Conservation (phyloP, 225 moss, liverwort and hornwort genomes). For the Marchantia paleacea region DNA sequence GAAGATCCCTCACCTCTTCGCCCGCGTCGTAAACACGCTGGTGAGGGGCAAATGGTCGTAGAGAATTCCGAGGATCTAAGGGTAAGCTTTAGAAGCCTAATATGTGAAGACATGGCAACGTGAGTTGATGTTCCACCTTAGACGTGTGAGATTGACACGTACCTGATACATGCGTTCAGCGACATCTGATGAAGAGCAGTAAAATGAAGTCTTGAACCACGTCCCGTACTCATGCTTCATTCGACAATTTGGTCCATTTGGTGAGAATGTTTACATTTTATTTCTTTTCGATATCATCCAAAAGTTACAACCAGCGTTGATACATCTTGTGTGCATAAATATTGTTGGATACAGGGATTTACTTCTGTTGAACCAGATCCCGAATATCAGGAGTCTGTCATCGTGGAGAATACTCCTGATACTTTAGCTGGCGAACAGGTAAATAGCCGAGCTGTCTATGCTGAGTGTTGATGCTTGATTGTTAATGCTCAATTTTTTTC, state of each 20-base stretch:
- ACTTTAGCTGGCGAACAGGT: slow-evolving; percentile 93
- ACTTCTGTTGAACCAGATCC: slow-evolving; percentile 38
- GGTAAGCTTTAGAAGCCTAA: slow-evolving; percentile 9
- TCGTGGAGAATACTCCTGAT: slow-evolving; percentile 79
- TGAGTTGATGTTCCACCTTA: neutral
- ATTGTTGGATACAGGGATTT: slow-evolving; percentile 11
- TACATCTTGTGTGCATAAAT: neutral
- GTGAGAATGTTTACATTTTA: too few species aligned
- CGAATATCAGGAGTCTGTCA: slow-evolving; percentile 57
- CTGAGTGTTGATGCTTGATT: neutral
- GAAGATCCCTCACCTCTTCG: slow-evolving; percentile 75
- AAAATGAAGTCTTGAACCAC: too few species aligned
- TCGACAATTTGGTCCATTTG: too few species aligned
- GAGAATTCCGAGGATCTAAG: slow-evolving; percentile 18
- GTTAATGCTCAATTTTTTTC: neutral
- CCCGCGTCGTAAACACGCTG: slow-evolving; percentile 41
- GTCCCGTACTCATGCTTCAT: too few species aligned
- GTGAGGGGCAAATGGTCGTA: slow-evolving; percentile 24
- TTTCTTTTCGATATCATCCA: neutral
- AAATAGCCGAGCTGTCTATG: neutral
- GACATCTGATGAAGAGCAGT: neutral
- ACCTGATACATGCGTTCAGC: neutral
- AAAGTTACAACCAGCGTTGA: neutral
- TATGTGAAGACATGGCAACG: neutral
- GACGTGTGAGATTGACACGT: neutral